A percentile compares a stretch with the other conserved stretches of the same genome.
Conservation (phyloP, 768 basidiomycete genomes). For the Russula griseocarnosa region DNA sequence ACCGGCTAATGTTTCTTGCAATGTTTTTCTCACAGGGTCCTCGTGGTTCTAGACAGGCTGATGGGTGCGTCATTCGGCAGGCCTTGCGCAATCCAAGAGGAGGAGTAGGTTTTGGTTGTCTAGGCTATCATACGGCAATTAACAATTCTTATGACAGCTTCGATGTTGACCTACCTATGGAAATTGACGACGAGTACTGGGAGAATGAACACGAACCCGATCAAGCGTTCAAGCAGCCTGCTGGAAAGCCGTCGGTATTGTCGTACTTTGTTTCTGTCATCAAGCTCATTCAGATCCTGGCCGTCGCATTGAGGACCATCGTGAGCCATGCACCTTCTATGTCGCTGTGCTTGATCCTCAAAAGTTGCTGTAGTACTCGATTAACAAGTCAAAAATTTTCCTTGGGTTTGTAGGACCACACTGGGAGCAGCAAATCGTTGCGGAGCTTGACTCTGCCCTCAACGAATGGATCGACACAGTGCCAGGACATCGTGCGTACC, state of each 20-base stretch:
- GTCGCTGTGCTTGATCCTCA: neutral
- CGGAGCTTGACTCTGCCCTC: constrained; percentile 45
- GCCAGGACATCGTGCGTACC: constrained; percentile 37
- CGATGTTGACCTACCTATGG: constrained; percentile 25
- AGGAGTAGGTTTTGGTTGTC: constrained; percentile 49
- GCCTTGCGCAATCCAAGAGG: constrained; percentile 70
- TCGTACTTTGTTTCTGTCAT: constrained; percentile 53
- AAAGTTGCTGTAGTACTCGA: constrained; percentile 53
- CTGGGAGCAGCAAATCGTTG: constrained; percentile 46
- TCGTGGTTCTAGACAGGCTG: constrained; percentile 46
- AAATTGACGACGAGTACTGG: constrained; percentile 30
- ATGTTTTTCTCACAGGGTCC: constrained; percentile 39
- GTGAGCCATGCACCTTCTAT: constrained; percentile 34
- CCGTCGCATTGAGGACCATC: constrained; percentile 59
- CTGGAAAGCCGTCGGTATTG: constrained; percentile 50
- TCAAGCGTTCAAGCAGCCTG: constrained; percentile 56
- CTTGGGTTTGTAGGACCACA: constrained; percentile 49
- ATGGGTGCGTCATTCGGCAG: constrained; percentile 55
- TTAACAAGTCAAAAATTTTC: constrained; percentile 59
- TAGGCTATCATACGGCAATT: neutral
- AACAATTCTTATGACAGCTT: constrained; percentile 31
- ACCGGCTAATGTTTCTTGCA: neutral
- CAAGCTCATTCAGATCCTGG: constrained; percentile 60
- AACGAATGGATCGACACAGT: constrained; percentile 47
- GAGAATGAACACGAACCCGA: constrained; percentile 24